phyloP scores from a whole-genome alignment of 2,329 filamentous ascomycete genomes.

The Xylaria digitata region DNA sequence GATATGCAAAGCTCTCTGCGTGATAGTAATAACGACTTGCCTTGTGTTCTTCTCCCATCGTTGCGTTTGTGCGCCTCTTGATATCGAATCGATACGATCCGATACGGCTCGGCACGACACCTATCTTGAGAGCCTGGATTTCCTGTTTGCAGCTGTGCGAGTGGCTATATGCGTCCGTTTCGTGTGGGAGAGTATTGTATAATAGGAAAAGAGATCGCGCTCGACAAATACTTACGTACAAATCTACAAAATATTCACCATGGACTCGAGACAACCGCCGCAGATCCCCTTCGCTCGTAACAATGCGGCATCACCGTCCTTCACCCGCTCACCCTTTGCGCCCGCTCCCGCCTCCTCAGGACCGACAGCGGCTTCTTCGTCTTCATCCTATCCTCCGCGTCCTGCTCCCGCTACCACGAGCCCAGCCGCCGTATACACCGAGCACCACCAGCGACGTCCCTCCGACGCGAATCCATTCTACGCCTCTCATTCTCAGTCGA shows the following conservation, averaged over 20 bases:
- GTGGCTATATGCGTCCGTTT: not conserved
- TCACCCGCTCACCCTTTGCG: constrained; percentile 45
- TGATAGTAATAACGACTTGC: constrained; percentile 18
- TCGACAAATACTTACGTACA: constrained; percentile 5
- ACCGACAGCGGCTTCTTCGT: constrained; percentile 24
- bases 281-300: constrained; percentile 48
- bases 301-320: constrained; percentile 44
- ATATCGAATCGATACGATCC: not conserved
- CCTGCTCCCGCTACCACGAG: constrained; percentile 44
- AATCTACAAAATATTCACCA: constrained; percentile 26
- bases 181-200: not conserved
- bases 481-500: constrained; percentile 48
- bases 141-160: not conserved
- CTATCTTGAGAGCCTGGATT: not conserved
- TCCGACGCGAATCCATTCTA: constrained; percentile 49
- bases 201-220: not conserved
- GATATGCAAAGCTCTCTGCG: constrained; percentile 29
- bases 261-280: constrained; percentile 48
- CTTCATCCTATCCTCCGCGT: constrained; percentile 47
- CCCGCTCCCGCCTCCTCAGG: constrained; percentile 32
- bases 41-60: constrained; percentile 1
- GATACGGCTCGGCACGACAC: not conserved
- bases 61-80: constrained; percentile 8
- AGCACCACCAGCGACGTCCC: constrained; percentile 47
- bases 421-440: constrained; percentile 42